Evolutionary conservation across 148 eudicot species (phyloP), one percentile per base, ranked within the genome.

Genomic region (Camellia granthamiana): DNA sequence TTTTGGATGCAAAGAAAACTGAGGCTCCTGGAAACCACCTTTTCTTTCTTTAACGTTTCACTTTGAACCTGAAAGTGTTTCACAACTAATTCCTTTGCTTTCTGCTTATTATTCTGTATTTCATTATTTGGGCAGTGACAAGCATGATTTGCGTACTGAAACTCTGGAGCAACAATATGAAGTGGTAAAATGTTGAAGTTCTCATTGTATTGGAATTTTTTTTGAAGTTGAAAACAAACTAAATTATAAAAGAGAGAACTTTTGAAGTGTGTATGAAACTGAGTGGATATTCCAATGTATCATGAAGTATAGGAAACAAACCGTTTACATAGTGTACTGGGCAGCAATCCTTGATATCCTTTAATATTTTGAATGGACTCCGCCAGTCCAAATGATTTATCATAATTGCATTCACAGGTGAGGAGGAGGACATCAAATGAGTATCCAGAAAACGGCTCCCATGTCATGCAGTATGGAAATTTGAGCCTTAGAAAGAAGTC

Each of bases 111-210:
- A 70, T 70, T 70, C 15, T 46, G 56, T 70, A 55, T 55, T 55
- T 55, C 13, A 2, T 55, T 55, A 10, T 74, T 54, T 74, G 63
- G 63, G 46, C 77, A 74, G 77, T 55, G 77, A 74, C 19, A 55
- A 14, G 12, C 41, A 55, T 38, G 63, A 55, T 55, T 55, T 54
- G 77, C 62, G 23, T 5, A 74, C 42, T 14, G 77, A 74, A 55
- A 74, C 77, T 74, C 63, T 74, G 62, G 63, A 74, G 59, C 77
- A 74, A 46, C 77, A 74, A 8, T 74, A 74, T 74, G 46, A 74
- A 55, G 46, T 14, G 77, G 77, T 74, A 74, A 54, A 38, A 30
- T 30, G 3, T 74, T 46, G 8, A 70, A 46, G 56, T 70, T 70
- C 56, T 47, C 52, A 70, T 18, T 19, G 47, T 46, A 15, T 70